Evolutionary conservation across 2,329 filamentous ascomycete species (phyloP), one percentile per base, ranked within the genome.

Genomic region (Lecanicillium sp.): DNA sequence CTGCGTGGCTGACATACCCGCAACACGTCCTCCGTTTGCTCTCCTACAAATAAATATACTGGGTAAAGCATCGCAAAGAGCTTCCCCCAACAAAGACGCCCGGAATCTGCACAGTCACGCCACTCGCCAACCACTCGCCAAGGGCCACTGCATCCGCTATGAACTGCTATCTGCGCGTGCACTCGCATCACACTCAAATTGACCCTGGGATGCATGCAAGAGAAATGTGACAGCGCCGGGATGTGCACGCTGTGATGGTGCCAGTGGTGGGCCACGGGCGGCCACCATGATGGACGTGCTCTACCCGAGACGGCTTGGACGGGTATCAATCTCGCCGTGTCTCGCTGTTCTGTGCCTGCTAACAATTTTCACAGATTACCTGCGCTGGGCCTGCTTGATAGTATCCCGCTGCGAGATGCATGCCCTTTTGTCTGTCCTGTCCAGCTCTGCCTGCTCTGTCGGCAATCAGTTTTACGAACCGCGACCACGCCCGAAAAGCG

Each of bases 141-240:
- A n/a, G n/a, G 33, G 43, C 35, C 26, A 36, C n/a, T 37, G 24
- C 33, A 38, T 38, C 30, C 21, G 32, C 42, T 32, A 44, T 27
- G 42, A 44, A 45, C 43, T 38, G 12, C 17, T 45, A n/a, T n/a
- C n/a, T n/a, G n/a, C n/a, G n/a, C n/a, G n/a, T n/a, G n/a, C n/a
- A n/a, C n/a, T n/a, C n/a, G n/a, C n/a, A n/a, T n/a, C 37, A 12
- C 15, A 40, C 32, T 12, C 15, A 26, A 17, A 21, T 15, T 29
- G 33, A 38, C 26, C 43, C 43, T 24, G 17, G 35, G 20, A 15
- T 26, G 19, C 24, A 46, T 46, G 43, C 43, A 46, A 7, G 42
- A 15, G 35, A 46, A 19, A 46, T 46, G 35, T 46, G 43, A 46
- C 35, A 30, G 21, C 24, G n/a, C 35, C 43, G 10, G 35, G 35